These are phyloP conservation scores for Talaromyces borbonicus DNA, from an alignment of 495 filamentous ascomycete species.

Conservation along the genomic window DNA sequence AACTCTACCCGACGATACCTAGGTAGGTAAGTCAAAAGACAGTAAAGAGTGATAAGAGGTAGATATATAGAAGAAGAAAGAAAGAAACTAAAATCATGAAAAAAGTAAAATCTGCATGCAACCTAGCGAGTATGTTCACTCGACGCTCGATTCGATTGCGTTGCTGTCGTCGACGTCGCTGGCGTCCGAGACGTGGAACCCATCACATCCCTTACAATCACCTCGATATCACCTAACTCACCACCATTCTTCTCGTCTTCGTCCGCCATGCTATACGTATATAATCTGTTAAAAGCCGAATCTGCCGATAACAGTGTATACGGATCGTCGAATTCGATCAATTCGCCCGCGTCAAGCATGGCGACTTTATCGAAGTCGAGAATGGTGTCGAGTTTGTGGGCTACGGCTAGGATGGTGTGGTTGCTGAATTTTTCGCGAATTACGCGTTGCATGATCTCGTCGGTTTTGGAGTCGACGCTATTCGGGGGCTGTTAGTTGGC, in stretches of 20 bases:
- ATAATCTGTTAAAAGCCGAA: constrained; percentile 8
- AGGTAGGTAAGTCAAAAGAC: no score
- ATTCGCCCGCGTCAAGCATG: constrained; percentile 33
- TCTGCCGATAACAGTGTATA: constrained; percentile 14
- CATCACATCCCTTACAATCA: constrained; percentile 6
- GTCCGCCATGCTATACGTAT: constrained; percentile 8
- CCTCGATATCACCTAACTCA: constrained; percentile 3
- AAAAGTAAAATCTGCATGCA: no score
- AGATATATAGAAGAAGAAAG: no score
- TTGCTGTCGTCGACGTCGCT: neutral
- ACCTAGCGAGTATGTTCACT: neutral
- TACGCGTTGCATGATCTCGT: constrained; percentile 48
- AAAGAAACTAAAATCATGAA: no score
- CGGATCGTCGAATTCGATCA: constrained; percentile 39
- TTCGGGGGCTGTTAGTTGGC: neutral
- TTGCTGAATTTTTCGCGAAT: constrained; percentile 47
- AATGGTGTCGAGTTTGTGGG: constrained; percentile 53
- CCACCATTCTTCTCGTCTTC: constrained; percentile 6
- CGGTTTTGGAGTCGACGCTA: constrained; percentile 47
- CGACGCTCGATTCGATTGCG: neutral
- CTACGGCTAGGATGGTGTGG: constrained; percentile 52
- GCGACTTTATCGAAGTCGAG: constrained; percentile 42
- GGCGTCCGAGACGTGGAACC: neutral
- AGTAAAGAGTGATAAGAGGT: no score
- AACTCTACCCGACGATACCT: no score